Conservation (phyloP, 495 filamentous ascomycete genomes). For the Wilcoxina mikolae region DNA sequence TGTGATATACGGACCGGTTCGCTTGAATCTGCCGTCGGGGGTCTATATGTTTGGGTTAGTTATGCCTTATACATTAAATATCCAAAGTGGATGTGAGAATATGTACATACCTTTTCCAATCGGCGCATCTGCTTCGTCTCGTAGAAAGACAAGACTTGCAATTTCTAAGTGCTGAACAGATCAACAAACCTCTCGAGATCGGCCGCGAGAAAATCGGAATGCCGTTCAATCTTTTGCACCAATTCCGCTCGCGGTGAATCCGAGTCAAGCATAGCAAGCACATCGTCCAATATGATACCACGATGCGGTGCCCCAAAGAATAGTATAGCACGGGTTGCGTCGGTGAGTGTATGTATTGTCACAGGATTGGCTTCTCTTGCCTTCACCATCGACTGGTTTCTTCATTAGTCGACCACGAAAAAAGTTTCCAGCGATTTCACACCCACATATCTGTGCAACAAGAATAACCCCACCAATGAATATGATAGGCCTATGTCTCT, state of each 20-base stretch:
- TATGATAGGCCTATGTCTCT: conserved; percentile 4
- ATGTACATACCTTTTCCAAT: background rate
- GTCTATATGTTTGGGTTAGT: background rate
- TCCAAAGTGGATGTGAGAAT: background rate
- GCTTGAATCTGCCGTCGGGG: background rate
- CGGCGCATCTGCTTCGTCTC: background rate
- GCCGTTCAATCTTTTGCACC: background rate
- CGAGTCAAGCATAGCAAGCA: conserved; percentile 2
- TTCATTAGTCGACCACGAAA: background rate
- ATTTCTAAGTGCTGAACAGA: background rate
- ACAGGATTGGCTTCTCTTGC: background rate
- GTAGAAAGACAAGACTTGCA: conserved; percentile 1
- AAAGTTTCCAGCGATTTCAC: background rate
- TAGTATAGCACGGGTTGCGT: background rate
- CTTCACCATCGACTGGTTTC: background rate
- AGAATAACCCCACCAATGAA: conserved; percentile 5
- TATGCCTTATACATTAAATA: no score
- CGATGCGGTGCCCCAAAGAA: conserved; percentile 9
- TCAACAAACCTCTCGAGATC: conserved; percentile 1
- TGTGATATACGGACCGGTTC: background rate
- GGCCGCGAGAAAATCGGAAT: background rate
- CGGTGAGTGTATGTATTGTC: background rate
- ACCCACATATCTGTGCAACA: background rate
- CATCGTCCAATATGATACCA: background rate
- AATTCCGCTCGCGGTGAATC: background rate